These are phyloP conservation scores for Turritis glabra DNA, from an alignment of 345 rosid species.

Conservation along the genomic window DNA sequence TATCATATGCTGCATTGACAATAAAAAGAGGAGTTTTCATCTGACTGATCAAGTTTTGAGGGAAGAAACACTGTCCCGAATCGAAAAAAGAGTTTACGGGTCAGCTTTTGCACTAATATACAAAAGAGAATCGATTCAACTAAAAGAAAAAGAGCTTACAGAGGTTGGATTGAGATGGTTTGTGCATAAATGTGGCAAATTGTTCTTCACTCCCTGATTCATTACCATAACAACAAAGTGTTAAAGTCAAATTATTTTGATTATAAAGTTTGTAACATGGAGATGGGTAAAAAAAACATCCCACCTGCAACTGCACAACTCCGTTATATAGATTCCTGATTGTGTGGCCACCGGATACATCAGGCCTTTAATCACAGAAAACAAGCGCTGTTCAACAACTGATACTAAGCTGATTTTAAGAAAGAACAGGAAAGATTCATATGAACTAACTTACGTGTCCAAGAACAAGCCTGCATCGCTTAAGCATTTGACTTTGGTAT, in stretches of 20 bases:
- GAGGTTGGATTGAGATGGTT: slow-evolving; percentile 82
- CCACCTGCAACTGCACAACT: slow-evolving; percentile 82
- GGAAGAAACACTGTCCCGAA: slow-evolving; percentile 83
- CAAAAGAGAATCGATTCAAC: background rate
- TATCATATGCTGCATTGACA: slow-evolving; percentile 92
- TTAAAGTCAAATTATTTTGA: background rate
- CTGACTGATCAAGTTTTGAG: slow-evolving; percentile 75
- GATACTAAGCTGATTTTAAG: background rate
- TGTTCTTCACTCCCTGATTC: slow-evolving; percentile 55
- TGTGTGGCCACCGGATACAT: slow-evolving; percentile 85
- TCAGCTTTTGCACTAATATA: background rate
- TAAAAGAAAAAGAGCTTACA: slow-evolving; percentile 42
- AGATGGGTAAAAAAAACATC: background rate
- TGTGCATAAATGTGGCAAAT: slow-evolving; percentile 71
- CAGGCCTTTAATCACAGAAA: slow-evolving; percentile 48
- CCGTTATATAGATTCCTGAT: slow-evolving; percentile 69
- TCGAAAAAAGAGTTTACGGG: background rate
- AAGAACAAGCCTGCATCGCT: slow-evolving; percentile 97
- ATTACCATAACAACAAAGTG: slow-evolving; percentile 9
- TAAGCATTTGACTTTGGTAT: slow-evolving; percentile 80
- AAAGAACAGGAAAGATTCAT: background rate
- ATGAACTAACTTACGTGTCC: slow-evolving; percentile 61
- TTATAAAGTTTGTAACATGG: background rate
- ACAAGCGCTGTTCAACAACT: slow-evolving; percentile 16
- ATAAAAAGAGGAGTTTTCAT: slow-evolving; percentile 79